Conservation (phyloP, 805 yeast genomes). For the Tetrapisispora pingtungensis region DNA sequence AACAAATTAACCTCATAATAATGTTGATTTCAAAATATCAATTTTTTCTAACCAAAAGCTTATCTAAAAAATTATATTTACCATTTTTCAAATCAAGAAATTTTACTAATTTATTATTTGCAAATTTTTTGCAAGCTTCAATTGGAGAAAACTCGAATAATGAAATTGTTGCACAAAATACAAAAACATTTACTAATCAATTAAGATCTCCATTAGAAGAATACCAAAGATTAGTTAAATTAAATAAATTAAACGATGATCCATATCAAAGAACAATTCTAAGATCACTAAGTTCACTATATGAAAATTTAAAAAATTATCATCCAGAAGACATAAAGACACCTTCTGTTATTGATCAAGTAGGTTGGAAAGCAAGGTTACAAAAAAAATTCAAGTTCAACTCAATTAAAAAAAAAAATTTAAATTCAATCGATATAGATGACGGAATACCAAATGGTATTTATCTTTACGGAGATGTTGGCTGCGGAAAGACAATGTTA, state of each 20-base stretch:
- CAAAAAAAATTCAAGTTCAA: slow-evolving; percentile 5
- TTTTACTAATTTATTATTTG: too few relatives aligned
- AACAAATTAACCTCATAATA: too few relatives aligned
- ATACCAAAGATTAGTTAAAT: slow-evolving; percentile 39
- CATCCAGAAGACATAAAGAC: slow-evolving; percentile 48
- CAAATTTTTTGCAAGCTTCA: not conserved
- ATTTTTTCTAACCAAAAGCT: too few relatives aligned
- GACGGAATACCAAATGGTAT: slow-evolving; percentile 62
- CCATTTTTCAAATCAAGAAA: too few relatives aligned
- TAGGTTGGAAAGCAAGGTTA: slow-evolving; percentile 36
- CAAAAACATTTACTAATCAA: too few relatives aligned
- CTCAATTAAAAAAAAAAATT: slow-evolving; percentile 1
- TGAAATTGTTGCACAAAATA: not conserved
- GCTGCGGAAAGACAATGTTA: slow-evolving; percentile 96
- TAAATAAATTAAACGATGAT: slow-evolving; percentile 56
- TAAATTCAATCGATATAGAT: slow-evolving; percentile 3
- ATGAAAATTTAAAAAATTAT: slow-evolving; percentile 44
- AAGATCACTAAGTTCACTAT: slow-evolving; percentile 48
- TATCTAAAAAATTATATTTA: too few relatives aligned
- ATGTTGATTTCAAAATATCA: too few relatives aligned
- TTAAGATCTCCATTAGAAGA: slow-evolving; percentile 38
- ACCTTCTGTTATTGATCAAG: slow-evolving; percentile 39
- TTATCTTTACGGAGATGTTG: slow-evolving; percentile 93
- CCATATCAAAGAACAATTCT: slow-evolving; percentile 71
- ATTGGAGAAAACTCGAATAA: too few relatives aligned